A percentile compares a stretch with the other conserved stretches of the same genome.
These are phyloP conservation scores for Ceratobasidium sp. DNA, from an alignment of 1,284 basidiomycete species.

Conservation along the genomic window DNA sequence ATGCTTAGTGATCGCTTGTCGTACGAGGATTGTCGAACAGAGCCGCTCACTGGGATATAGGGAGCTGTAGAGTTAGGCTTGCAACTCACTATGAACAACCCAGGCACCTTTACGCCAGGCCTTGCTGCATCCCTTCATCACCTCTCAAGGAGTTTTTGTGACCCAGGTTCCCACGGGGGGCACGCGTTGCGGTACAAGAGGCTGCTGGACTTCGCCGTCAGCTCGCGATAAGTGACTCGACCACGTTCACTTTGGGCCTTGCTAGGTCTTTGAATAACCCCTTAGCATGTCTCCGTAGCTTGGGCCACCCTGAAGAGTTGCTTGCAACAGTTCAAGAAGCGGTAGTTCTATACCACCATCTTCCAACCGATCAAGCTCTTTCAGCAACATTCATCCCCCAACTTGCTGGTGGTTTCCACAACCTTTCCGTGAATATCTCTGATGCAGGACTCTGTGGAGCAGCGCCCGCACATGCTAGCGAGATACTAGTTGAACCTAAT, in stretches of 20 bases:
- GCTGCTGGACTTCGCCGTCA: background rate
- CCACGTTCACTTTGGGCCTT: background rate
- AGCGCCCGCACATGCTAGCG: background rate
- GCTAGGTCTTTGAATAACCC: background rate
- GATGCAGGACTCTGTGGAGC: background rate
- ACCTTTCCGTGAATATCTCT: background rate
- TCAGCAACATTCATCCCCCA: background rate
- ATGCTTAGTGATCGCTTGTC: background rate
- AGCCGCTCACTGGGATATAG: background rate
- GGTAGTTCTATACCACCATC: background rate
- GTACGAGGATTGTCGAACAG: conserved; percentile 7
- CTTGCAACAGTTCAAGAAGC: background rate
- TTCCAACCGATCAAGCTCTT: background rate
- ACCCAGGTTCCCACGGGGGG: background rate
- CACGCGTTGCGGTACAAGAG: background rate
- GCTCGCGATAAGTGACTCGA: background rate
- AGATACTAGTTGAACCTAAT: background rate
- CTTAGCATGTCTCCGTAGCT: background rate
- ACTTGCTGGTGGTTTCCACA: background rate
- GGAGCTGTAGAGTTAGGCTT: background rate
- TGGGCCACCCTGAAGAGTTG: background rate
- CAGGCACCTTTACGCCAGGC: background rate
- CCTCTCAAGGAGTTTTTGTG: background rate
- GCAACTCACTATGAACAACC: background rate
- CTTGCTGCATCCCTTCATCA: background rate